Conservation (phyloP, 768 basidiomycete species). For the Mycena venus region DNA sequence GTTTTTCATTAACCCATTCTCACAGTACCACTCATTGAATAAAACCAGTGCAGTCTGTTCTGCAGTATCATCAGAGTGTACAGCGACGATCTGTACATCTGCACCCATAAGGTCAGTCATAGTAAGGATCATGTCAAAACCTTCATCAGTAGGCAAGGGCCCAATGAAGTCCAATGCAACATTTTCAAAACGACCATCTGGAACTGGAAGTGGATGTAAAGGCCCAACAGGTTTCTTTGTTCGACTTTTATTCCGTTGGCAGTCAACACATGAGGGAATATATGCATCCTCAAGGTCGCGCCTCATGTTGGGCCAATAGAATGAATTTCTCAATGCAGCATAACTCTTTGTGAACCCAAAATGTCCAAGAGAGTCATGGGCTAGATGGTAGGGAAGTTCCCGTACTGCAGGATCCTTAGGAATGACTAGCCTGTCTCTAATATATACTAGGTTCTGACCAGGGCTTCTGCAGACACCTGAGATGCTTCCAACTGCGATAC, state of each 20-base stretch:
- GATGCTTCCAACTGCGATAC: too few species aligned
- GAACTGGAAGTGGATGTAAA: conserved; percentile 35
- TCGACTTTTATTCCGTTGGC: conserved; percentile 50
- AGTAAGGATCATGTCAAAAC: conserved; percentile 37
- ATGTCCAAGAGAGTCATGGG: conserved; percentile 47
- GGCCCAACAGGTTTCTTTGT: conserved; percentile 46
- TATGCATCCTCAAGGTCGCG: conserved; percentile 45
- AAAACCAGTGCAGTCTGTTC: too few species aligned
- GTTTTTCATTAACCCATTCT: conserved; percentile 10
- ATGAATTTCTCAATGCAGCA: conserved; percentile 36
- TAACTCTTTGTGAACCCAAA: conserved; percentile 51
- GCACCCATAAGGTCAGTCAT: conserved; percentile 41
- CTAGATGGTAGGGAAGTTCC: conserved; percentile 41
- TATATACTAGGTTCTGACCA: too few species aligned
- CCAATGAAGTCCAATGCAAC: conserved; percentile 48
- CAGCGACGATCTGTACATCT: conserved; percentile 32
- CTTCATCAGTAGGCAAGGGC: conserved; percentile 40
- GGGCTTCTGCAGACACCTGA: too few species aligned
- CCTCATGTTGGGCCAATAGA: too few species aligned
- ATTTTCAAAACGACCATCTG: conserved; percentile 30
- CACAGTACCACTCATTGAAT: conserved; percentile 8
- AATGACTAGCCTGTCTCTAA: too few species aligned
- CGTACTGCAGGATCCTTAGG: conserved; percentile 34
- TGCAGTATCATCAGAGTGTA: conserved; percentile 18
- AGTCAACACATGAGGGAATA: conserved; percentile 46